Evolutionary conservation across 2,329 filamentous ascomycete species (phyloP).

Genomic region (Paracamarosporium sp.): DNA sequence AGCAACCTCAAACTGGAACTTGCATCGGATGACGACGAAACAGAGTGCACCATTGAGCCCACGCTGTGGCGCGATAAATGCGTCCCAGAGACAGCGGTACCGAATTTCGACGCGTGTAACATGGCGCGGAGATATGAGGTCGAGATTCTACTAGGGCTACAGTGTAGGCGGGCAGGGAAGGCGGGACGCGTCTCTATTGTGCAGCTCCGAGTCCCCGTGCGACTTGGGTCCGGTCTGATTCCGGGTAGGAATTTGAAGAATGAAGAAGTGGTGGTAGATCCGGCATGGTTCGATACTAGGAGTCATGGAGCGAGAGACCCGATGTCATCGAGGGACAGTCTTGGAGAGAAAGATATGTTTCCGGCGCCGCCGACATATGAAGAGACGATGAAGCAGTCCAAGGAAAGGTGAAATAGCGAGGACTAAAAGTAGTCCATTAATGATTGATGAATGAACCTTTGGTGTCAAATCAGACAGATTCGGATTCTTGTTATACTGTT

Average conservation of each 20-base stretch:
- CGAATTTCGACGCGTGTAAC: constrained; percentile 19
- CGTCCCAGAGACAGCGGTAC: constrained; percentile 14
- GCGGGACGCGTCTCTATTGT: constrained; percentile 19
- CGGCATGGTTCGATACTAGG: background rate
- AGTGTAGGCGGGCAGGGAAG: constrained; percentile 14
- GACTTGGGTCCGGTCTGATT: constrained; percentile 15
- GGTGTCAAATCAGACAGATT: too few relatives aligned
- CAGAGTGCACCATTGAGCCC: constrained; percentile 3
- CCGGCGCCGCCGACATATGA: constrained; percentile 6
- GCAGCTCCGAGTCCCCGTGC: constrained; percentile 16
- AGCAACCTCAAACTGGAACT: constrained; percentile 17
- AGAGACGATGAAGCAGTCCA: constrained; percentile 20
- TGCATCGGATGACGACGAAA: background rate
- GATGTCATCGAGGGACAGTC: background rate
- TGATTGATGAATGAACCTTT: too few relatives aligned
- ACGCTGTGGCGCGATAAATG: constrained; percentile 12
- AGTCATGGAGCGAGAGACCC: constrained; percentile 1
- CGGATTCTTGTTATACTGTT: too few relatives aligned
- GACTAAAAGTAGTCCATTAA: too few relatives aligned
- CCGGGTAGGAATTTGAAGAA: constrained; percentile 4
- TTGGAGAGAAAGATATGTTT: background rate
- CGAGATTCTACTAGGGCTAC: constrained; percentile 21
- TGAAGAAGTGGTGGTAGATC: constrained; percentile 2
- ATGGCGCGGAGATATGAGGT: constrained; percentile 21
- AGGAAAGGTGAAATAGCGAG: background rate